A percentile compares a stretch with the other conserved stretches of the same genome.
Conservation (phyloP, 2,329 filamentous ascomycete genomes). For the Lasiodiplodia citricola region DNA sequence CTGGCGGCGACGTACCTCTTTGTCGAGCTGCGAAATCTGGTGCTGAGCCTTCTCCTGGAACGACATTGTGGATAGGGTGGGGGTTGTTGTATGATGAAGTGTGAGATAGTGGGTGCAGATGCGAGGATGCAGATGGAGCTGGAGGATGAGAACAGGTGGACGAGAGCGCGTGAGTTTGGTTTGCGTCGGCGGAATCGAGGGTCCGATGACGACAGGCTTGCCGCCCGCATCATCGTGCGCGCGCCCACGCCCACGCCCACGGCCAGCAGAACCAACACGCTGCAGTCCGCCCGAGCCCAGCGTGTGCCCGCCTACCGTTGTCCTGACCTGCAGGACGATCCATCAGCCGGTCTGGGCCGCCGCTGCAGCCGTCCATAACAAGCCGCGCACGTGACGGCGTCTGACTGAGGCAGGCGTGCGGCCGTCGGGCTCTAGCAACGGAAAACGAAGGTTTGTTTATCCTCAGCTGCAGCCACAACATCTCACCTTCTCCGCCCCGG, state of each 20-base stretch:
- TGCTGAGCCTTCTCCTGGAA: constrained; percentile 78
- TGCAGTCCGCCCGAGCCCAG: neutral
- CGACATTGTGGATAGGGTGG: constrained; percentile 63
- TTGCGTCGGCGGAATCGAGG: constrained; percentile 21
- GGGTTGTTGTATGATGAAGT: constrained; percentile 12
- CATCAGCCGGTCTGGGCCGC: neutral
- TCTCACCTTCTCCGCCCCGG: neutral
- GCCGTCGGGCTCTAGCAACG: constrained; percentile 19
- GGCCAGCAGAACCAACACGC: neutral
- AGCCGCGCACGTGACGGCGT: constrained; percentile 13
- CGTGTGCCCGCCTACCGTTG: neutral
- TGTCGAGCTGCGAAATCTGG: constrained; percentile 79
- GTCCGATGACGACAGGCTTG: constrained; percentile 20
- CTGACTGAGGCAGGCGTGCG: neutral
- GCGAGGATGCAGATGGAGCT: constrained; percentile 1
- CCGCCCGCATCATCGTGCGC: neutral
- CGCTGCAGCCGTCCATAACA: constrained; percentile 4
- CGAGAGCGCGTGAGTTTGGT: constrained; percentile 22
- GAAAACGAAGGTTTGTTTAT: constrained; percentile 25
- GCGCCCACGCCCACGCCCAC: neutral
- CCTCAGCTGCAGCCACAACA: constrained; percentile 22
- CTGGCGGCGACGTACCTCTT: constrained; percentile 66
- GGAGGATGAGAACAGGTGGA: constrained; percentile 20
- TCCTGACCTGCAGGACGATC: constrained; percentile 7
- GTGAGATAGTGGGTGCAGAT: constrained; percentile 1